phyloP scores from a whole-genome alignment of 768 basidiomycete genomes.

The Mrakia hoshinonis region DNA sequence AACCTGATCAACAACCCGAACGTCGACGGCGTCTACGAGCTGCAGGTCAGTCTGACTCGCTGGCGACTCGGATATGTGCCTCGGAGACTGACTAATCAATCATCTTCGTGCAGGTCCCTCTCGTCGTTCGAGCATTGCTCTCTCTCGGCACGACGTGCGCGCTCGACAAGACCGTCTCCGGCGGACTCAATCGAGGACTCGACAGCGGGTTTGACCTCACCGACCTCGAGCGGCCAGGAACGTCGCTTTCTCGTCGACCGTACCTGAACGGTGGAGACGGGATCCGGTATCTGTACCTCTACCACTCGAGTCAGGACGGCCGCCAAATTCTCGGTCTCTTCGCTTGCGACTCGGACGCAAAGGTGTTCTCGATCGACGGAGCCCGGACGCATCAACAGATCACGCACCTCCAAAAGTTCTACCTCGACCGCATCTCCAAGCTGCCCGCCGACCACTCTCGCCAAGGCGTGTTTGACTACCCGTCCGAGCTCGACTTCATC shows the following conservation, averaged over 20 bases:
- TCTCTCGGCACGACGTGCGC: conserved; percentile 75
- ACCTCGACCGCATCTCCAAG: conserved; percentile 49
- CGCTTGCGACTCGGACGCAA: conserved; percentile 57
- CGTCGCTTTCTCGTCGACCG: conserved; percentile 52
- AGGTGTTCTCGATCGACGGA: conserved; percentile 81
- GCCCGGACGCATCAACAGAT: conserved; percentile 78
- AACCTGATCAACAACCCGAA: conserved; percentile 87
- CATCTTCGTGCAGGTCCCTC: conserved; percentile 56
- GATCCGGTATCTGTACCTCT: conserved; percentile 75
- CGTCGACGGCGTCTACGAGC: conserved; percentile 88
- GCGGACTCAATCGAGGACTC: conserved; percentile 74
- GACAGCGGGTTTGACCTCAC: conserved; percentile 70
- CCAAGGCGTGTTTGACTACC: conserved; percentile 52
- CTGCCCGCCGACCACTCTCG: conserved; percentile 7
- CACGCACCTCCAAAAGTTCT: conserved; percentile 64
- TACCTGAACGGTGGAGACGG: conserved; percentile 67
- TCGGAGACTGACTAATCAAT: background rate
- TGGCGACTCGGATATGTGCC: too few relatives aligned
- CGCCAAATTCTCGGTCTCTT: conserved; percentile 86
- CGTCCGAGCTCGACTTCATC: conserved; percentile 43
- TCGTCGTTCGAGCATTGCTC: conserved; percentile 69
- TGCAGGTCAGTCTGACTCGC: conserved; percentile 54
- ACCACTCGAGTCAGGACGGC: conserved; percentile 65
- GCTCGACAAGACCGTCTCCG: conserved; percentile 51
- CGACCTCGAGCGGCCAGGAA: conserved; percentile 60